Evolutionary conservation across 805 yeast genomes (phyloP), one percentile per base, ranked within the genome.

Genomic region (Sugiyamaella smithiae): DNA sequence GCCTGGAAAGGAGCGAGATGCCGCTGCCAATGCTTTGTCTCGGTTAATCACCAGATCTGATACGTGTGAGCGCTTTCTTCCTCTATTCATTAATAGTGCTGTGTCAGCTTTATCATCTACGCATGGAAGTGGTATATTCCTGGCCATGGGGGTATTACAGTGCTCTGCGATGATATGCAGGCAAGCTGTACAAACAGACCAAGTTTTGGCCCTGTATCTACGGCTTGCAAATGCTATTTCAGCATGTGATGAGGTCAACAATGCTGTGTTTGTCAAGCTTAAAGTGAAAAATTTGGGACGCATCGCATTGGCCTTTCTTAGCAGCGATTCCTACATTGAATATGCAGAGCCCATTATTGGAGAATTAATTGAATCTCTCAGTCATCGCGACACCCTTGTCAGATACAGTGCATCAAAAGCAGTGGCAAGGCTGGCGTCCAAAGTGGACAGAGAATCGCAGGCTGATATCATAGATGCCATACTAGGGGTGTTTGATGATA

Each of bases 401-500:
- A 67, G 97, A 46, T 82, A 82, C 53, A 69, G 80, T 1, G 68
- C 83, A 28, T 85, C 96, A 0, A 85, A 84, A 60, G 80, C 82
- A 20, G 63, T 85, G 23, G 77, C 85, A 4, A 71, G 78, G 40
- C 60, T 87, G 4, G 61, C 69, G 8, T 45, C 63, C 0, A 51
- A 57, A 4, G 14, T 62, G 59, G 16, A 65, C 58, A 7, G 53
- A 58, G 62, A 63, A 7, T 49, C 67, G 9, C 52, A 70, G 2
- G 54, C 54, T 1, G 61, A 65, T 9, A 56, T 70, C 3, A 53
- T 67, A 17, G 64, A 64, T 4, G 62, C 67, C 1, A 45, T 76
- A 5, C 17, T 60, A 7, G 53, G 50, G 4, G 42, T 51, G 5
- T 50, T 63, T 9, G 55, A 54, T 9, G 55, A 57, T n/a, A 55